A percentile compares a stretch with the other conserved stretches of the same genome.
phyloP scores from a whole-genome alignment of 176 grass and related monocot genomes.

The barley (Hordeum vulgare) region MorexV3_pseudomolecules_assembly NC_058519.1:517449265-517449764 shows the following conservation, averaged over 20 bases:
- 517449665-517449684: constrained; percentile 8
- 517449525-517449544: not conserved
- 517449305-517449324: not conserved
- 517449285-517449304: not conserved
- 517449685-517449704: constrained; percentile 34
- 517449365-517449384: not conserved
- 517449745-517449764: constrained; percentile 61
- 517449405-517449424: not conserved
- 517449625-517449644: constrained; percentile 64
- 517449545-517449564: constrained; percentile 26
- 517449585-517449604: constrained; percentile 72
- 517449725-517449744: constrained; percentile 62
- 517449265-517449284: not conserved
- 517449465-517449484: not conserved
- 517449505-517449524: not conserved
- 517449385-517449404: not conserved
- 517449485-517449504: not conserved
- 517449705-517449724: constrained; percentile 30
- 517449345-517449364: not conserved
- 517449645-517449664: constrained; percentile 54
- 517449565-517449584: constrained; percentile 64
- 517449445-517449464: not conserved
- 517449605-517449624: constrained; percentile 63
- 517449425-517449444: not conserved
- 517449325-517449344: not conserved